A percentile compares a stretch with the other conserved stretches of the same genome.
Conservation (phyloP, 2,329 filamentous ascomycete genomes). For the Emydomyces testavorans region DNA sequence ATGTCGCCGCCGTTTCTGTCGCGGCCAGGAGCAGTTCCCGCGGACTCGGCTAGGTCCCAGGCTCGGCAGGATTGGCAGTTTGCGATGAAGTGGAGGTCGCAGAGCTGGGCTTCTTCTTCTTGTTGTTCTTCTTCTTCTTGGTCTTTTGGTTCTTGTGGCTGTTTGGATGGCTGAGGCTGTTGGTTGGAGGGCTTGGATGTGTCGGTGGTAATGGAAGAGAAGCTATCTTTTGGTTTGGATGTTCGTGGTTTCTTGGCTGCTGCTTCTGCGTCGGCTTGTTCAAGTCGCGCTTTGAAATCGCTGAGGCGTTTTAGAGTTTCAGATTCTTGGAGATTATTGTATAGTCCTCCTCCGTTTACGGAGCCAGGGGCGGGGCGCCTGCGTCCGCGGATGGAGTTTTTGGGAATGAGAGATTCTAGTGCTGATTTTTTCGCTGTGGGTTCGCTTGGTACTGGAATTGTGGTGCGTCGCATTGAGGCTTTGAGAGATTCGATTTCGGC, state of each 20-base stretch:
- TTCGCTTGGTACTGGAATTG: slow-evolving; percentile 22
- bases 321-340: slow-evolving; percentile 39
- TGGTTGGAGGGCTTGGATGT: background rate
- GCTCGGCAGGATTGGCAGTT: slow-evolving; percentile 84
- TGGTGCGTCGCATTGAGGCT: slow-evolving; percentile 38
- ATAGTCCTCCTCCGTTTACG: slow-evolving; percentile 23
- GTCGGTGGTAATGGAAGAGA: background rate
- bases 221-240: slow-evolving; percentile 12
- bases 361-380: slow-evolving; percentile 32
- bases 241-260: slow-evolving; percentile 12
- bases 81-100: slow-evolving; percentile 90
- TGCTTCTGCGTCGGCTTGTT: slow-evolving; percentile 27
- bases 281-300: slow-evolving; percentile 68
- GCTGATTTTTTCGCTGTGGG: slow-evolving; percentile 35
- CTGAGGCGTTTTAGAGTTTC: slow-evolving; percentile 60
- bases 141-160: slow-evolving; percentile 7
- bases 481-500: slow-evolving; percentile 38
- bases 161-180: background rate
- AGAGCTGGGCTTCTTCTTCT: slow-evolving; percentile 60
- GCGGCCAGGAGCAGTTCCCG: slow-evolving; percentile 12
- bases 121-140: no score
- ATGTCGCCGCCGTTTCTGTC: slow-evolving; percentile 17
- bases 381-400: slow-evolving; percentile 37
- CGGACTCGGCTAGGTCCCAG: slow-evolving; percentile 51
- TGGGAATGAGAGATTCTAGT: slow-evolving; percentile 39